Evolutionary conservation across 208 protist genomes (phyloP).

Genomic region (Trypanosoma rangeli): DNA sequence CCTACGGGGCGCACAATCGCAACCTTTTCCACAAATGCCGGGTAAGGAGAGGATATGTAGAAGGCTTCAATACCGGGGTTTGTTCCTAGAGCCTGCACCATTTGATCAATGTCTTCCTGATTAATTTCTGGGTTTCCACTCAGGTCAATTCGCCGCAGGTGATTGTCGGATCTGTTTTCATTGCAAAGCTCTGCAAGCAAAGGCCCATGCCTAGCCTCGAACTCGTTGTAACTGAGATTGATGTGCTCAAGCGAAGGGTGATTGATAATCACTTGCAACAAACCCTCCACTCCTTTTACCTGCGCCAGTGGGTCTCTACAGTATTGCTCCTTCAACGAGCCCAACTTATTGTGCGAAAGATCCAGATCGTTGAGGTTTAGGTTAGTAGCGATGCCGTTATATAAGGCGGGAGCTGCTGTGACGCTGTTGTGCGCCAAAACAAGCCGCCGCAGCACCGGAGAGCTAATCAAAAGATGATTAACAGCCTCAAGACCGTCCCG

Average conservation of each 20-base stretch:
- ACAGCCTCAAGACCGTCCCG: slow-evolving; percentile 47
- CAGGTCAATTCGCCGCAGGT: slow-evolving; percentile 37
- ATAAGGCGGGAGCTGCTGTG: slow-evolving; percentile 29
- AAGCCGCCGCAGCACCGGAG: slow-evolving; percentile 37
- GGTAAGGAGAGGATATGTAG: slow-evolving; percentile 30
- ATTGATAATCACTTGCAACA: slow-evolving; percentile 36
- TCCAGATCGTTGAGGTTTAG: slow-evolving; percentile 41
- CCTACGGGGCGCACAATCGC: slow-evolving; percentile 11
- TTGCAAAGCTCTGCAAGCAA: slow-evolving; percentile 30
- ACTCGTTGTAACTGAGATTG: slow-evolving; percentile 78
- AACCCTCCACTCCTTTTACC: slow-evolving; percentile 28
- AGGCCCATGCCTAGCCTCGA: slow-evolving; percentile 49
- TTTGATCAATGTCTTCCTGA: slow-evolving; percentile 22
- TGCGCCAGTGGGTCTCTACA: slow-evolving; percentile 31
- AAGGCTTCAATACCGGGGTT: slow-evolving; percentile 49
- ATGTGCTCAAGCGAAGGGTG: slow-evolving; percentile 43
- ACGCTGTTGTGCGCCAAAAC: slow-evolving; percentile 73
- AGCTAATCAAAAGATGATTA: slow-evolving; percentile 37
- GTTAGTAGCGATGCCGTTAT: slow-evolving; percentile 35
- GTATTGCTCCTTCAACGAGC: slow-evolving; percentile 44
- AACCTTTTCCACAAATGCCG: background rate
- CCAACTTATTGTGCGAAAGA: slow-evolving; percentile 77
- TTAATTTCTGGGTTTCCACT: slow-evolving; percentile 49
- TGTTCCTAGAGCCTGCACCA: slow-evolving; percentile 27
- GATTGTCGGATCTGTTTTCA: slow-evolving; percentile 10